Evolutionary conservation across 129 eudicot genomes (phyloP).

Genomic region (Artemisia argyi): DNA sequence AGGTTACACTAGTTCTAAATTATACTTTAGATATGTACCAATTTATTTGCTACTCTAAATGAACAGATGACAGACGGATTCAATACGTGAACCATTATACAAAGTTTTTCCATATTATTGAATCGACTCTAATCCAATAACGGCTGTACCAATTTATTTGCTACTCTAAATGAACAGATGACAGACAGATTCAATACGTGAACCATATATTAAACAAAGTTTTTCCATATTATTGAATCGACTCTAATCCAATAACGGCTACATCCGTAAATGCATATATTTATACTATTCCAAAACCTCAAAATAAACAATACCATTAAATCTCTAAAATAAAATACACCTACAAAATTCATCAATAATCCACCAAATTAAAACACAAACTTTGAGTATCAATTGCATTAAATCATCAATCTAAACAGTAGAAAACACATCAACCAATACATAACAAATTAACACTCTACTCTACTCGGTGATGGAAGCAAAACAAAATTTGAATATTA

Average conservation of each 20-base stretch:
- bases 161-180: not conserved
- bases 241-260: not conserved
- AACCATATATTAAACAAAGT: too few relatives aligned
- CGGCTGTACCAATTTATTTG: not conserved
- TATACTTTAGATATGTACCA: too few relatives aligned
- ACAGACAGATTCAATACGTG: not conserved
- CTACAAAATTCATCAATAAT: not conserved
- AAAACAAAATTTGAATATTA: too few relatives aligned
- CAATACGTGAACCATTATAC: not conserved
- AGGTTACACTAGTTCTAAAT: too few relatives aligned
- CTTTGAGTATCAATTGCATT: not conserved
- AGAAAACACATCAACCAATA: too few relatives aligned
- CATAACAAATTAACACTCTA: too few relatives aligned
- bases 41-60: not conserved
- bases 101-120: not conserved
- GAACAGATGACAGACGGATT: not conserved
- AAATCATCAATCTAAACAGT: too few relatives aligned
- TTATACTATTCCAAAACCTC: not conserved
- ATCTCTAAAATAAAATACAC: not conserved
- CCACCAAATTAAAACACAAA: not conserved
- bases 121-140: not conserved
- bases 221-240: not conserved
- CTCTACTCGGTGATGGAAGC: too few relatives aligned
- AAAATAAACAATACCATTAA: slow-evolving; percentile 7
- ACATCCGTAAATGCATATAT: not conserved